These are phyloP conservation scores for Schizothecium vesticola DNA, from an alignment of 495 filamentous ascomycete genomes.

Conservation along the genomic window DNA sequence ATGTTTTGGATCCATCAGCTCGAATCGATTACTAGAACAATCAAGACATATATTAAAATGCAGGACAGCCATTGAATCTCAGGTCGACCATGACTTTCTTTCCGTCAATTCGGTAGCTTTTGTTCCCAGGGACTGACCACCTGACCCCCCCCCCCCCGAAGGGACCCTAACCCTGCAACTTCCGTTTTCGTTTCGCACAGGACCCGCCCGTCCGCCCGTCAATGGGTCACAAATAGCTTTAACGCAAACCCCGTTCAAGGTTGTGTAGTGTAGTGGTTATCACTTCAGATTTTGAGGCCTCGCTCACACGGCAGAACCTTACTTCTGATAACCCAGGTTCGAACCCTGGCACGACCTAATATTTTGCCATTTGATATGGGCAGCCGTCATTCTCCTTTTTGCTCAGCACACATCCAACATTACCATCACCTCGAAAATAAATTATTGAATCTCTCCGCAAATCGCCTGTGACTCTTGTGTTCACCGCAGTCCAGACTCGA, in stretches of 20 bases:
- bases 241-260: background rate
- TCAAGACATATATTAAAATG: background rate
- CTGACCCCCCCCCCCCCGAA: too few relatives aligned
- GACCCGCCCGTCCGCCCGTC: background rate
- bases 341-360: conserved; percentile 19
- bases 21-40: background rate
- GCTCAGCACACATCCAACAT: background rate
- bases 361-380: conserved; percentile 1
- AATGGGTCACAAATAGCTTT: background rate
- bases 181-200: background rate
- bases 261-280: conserved; percentile 22
- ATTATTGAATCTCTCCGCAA: background rate
- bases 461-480: too few relatives aligned
- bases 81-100: background rate
- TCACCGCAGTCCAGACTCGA: background rate
- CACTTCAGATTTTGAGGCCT: conserved; percentile 18
- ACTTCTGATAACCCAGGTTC: conserved; percentile 18
- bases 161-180: background rate
- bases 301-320: background rate
- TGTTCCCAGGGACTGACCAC: too few relatives aligned
- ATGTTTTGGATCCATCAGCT: background rate
- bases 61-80: background rate
- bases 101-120: background rate
- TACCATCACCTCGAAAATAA: too few relatives aligned
- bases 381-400: background rate